These are phyloP conservation scores for Drechslerella coelobrocha DNA, from an alignment of 2,329 filamentous ascomycete genomes.

Conservation along the genomic window DNA sequence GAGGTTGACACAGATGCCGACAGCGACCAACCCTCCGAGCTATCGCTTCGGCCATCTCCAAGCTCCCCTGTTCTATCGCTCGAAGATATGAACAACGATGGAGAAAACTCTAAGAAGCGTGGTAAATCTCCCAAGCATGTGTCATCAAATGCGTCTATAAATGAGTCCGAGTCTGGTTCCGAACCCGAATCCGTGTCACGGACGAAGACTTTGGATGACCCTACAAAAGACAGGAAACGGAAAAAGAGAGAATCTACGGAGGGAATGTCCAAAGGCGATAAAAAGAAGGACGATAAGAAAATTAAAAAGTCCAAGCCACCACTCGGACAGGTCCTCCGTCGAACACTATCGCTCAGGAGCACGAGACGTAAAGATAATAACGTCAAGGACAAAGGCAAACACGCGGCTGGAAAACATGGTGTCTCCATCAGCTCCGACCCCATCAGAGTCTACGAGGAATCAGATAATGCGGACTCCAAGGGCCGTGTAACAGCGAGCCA, in stretches of 20 bases:
- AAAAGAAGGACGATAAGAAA: slow-evolving; percentile 2
- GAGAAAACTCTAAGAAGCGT: slow-evolving; percentile 5
- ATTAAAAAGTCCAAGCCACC: slow-evolving; percentile 4
- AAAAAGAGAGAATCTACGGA: slow-evolving; percentile 6
- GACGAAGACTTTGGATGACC: slow-evolving; percentile 1
- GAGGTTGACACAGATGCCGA: slow-evolving; percentile 20
- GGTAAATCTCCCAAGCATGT: not conserved
- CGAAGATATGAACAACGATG: slow-evolving; percentile 14
- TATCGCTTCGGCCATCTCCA: slow-evolving; percentile 6
- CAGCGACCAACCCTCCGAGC: slow-evolving; percentile 9
- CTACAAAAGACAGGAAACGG: slow-evolving; percentile 5
- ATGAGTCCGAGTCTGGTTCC: not conserved
- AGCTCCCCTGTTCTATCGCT: not conserved
- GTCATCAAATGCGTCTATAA: slow-evolving; percentile 5
- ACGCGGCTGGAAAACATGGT: slow-evolving; percentile 7
- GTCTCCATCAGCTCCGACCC: slow-evolving; percentile 29
- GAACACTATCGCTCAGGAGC: slow-evolving; percentile 26
- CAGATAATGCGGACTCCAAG: slow-evolving; percentile 7
- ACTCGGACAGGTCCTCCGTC: slow-evolving; percentile 12
- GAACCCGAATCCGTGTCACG: slow-evolving; percentile 2
- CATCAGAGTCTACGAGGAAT: slow-evolving; percentile 25
- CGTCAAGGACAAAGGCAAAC: not conserved
- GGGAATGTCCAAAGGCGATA: not conserved
- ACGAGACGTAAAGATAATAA: slow-evolving; percentile 1
- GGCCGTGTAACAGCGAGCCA: slow-evolving; percentile 21